A percentile compares a stretch with the other conserved stretches of the same genome.
phyloP scores from a whole-genome alignment of 495 filamentous ascomycete species.

The Achaetomiella virescens region DNA sequence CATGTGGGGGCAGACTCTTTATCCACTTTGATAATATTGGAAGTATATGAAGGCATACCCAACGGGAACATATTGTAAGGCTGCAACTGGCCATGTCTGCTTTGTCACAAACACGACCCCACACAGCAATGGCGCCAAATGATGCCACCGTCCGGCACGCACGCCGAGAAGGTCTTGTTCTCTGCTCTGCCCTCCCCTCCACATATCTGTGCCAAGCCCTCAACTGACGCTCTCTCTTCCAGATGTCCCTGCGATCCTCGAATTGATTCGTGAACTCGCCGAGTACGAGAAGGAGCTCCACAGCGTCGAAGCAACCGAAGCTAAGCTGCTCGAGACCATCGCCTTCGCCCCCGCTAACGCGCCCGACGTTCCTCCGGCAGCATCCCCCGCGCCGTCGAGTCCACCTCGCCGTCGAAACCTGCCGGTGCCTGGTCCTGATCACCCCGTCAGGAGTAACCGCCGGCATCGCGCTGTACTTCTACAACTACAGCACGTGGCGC shows the following conservation, averaged over 20 bases:
- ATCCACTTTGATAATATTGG: not conserved
- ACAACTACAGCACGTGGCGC: conserved; percentile 73
- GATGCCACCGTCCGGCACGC: conserved; percentile 28
- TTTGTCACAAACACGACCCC: not conserved
- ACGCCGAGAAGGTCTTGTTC: conserved; percentile 24
- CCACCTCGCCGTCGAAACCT: conserved; percentile 35
- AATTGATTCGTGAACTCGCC: conserved; percentile 81
- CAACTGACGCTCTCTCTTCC: conserved; percentile 2
- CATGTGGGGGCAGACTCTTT: not conserved
- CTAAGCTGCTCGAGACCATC: conserved; percentile 67
- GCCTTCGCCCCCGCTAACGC: conserved; percentile 57
- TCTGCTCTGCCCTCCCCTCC: not conserved
- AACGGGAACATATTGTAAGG: not conserved
- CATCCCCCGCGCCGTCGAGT: conserved; percentile 32
- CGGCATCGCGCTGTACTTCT: conserved; percentile 57
- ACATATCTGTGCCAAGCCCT: not conserved
- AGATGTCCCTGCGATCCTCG: conserved; percentile 80
- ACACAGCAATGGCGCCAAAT: conserved; percentile 15
- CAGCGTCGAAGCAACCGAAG: conserved; percentile 72
- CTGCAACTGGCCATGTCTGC: too few relatives aligned
- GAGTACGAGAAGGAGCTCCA: conserved; percentile 73
- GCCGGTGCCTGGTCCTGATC: conserved; percentile 45
- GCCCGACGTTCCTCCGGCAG: conserved; percentile 26
- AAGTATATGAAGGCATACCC: not conserved
- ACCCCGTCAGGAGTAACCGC: conserved; percentile 35